Conservation (phyloP, 257 asterid genomes). For the Linaria vulgaris region DNA sequence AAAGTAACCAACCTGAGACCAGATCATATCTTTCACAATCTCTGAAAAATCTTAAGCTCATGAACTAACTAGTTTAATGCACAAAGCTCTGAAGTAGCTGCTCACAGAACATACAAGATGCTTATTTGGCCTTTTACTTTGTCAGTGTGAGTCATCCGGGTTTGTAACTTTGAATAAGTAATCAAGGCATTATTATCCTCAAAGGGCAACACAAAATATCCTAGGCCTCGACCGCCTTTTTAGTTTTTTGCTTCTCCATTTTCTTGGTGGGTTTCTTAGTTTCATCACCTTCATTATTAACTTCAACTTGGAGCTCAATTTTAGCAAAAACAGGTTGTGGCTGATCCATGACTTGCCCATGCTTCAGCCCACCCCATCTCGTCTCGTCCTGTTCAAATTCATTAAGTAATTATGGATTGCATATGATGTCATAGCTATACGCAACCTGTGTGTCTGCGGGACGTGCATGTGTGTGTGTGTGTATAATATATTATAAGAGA, state of each 20-base stretch:
- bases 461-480: not conserved
- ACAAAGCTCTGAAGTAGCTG: too few species aligned
- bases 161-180: not conserved
- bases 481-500: not conserved
- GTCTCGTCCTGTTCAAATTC: slow-evolving; percentile 66
- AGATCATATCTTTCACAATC: not conserved
- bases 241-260: slow-evolving; percentile 44
- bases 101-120: not conserved
- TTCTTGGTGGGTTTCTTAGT: slow-evolving; percentile 43
- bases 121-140: not conserved
- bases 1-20: too few species aligned
- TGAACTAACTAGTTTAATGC: too few species aligned
- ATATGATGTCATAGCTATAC: too few species aligned
- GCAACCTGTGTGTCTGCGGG: too few species aligned
- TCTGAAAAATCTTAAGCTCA: not conserved
- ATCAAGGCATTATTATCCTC: not conserved
- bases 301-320: slow-evolving; percentile 58
- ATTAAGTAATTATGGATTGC: slow-evolving; percentile 21
- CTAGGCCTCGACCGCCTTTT: slow-evolving; percentile 59
- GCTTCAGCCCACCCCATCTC: slow-evolving; percentile 85
- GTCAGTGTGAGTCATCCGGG: not conserved
- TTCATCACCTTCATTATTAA: slow-evolving; percentile 37
- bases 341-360: slow-evolving; percentile 67
- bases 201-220: slow-evolving; percentile 4
- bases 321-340: slow-evolving; percentile 78